A percentile compares a stretch with the other conserved stretches of the same genome.
Conservation (phyloP, 1,284 basidiomycete species). For the Tilletia indica region DNA sequence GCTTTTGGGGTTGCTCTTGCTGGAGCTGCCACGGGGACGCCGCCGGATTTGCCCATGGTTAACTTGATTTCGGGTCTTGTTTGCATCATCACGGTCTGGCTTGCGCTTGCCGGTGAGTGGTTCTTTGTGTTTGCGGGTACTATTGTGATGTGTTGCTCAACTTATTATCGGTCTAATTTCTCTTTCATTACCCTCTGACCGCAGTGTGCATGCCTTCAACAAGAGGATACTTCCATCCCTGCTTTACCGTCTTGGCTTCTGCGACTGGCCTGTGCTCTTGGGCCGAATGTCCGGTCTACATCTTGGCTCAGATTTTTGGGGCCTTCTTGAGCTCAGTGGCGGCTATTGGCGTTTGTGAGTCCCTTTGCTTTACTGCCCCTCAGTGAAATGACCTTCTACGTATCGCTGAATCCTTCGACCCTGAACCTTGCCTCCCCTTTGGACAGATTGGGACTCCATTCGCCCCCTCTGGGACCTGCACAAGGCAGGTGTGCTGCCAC, state of each 20-base stretch:
- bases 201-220: background rate
- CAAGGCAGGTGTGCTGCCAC: background rate
- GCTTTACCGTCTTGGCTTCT: background rate
- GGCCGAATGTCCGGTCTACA: background rate
- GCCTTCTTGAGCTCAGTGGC: background rate
- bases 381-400: too few relatives aligned
- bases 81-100: background rate
- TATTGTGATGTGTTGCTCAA: too few relatives aligned
- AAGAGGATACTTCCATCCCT: slow-evolving; percentile 2
- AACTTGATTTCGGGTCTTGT: background rate
- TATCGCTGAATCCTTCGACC: too few relatives aligned
- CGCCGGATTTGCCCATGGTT: background rate
- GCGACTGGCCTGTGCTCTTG: background rate
- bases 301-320: background rate
- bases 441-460: slow-evolving; percentile 5
- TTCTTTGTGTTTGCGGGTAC: background rate
- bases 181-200: background rate
- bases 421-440: too few relatives aligned
- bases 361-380: too few relatives aligned
- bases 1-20: background rate
- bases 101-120: background rate
- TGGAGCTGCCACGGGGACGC: background rate
- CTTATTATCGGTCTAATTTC: too few relatives aligned
- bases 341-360: slow-evolving; percentile 3
- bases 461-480: background rate